Percentiles rank a stretch among this genome's conserved stretches.
Conservation (phyloP, 1,284 basidiomycete species). For the Ustilago nuda region DNA sequence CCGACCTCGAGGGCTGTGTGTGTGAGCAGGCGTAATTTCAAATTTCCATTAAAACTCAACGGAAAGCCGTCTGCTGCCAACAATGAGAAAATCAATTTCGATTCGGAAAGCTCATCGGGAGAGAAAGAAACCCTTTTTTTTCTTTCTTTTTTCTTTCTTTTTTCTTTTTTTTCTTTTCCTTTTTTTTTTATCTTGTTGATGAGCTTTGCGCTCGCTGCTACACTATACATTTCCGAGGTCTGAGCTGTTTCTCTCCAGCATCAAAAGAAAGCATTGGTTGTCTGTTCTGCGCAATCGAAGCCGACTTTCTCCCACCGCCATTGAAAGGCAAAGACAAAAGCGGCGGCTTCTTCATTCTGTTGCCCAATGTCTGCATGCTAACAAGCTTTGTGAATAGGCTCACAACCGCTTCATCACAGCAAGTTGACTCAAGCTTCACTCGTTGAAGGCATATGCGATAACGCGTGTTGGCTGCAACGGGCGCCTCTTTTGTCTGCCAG, state of each 20-base stretch:
- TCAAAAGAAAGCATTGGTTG: not conserved
- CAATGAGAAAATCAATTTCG: slow-evolving; percentile 1
- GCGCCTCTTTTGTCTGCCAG: not conserved
- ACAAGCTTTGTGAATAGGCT: not conserved
- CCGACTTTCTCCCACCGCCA: not conserved
- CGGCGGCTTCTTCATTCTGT: not conserved
- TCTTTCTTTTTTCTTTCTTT: too few relatives aligned
- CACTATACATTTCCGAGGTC: slow-evolving; percentile 3
- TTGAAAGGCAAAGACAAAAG: not conserved
- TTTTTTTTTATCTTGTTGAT: not conserved
- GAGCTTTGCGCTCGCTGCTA: not conserved
- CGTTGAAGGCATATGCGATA: not conserved
- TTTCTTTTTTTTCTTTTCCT: not conserved
- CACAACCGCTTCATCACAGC: not conserved
- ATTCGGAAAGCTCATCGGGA: slow-evolving; percentile 5
- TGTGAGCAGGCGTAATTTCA: not conserved
- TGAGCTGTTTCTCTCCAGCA: not conserved
- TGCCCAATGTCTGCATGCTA: not conserved
- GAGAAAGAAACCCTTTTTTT: too few relatives aligned
- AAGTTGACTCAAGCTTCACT: not conserved
- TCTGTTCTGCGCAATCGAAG: slow-evolving; percentile 1
- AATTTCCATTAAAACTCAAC: slow-evolving; percentile 2
- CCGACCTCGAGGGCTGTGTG: slow-evolving; percentile 6
- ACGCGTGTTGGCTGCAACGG: not conserved
- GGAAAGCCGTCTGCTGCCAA: slow-evolving; percentile 1